Evolutionary conservation across 768 basidiomycete genomes (phyloP).

Genomic region (Paxillus involutus): DNA sequence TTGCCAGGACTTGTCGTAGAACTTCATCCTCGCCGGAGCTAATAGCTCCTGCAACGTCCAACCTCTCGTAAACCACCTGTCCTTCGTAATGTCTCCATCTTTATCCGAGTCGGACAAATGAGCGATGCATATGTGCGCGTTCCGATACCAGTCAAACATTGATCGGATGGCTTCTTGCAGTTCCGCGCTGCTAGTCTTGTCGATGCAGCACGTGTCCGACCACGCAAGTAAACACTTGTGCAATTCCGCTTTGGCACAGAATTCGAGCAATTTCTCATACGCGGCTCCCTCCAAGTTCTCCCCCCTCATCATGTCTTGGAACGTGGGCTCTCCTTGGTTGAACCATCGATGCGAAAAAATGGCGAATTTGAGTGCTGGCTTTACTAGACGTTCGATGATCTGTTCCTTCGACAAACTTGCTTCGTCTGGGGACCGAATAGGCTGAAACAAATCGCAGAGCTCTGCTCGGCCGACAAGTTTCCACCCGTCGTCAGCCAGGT

Average conservation of each 20-base stretch:
- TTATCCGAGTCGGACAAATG: too few relatives aligned
- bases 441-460: too few relatives aligned
- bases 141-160: constrained; percentile 23
- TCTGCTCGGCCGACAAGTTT: too few relatives aligned
- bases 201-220: constrained; percentile 25
- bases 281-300: too few relatives aligned
- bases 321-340: background rate
- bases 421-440: too few relatives aligned
- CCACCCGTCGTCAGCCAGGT: background rate
- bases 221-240: constrained; percentile 1
- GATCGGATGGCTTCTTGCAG: constrained; percentile 17
- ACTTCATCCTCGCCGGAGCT: constrained; percentile 18
- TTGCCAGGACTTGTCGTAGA: background rate
- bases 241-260: too few relatives aligned
- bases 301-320: background rate
- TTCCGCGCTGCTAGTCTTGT: constrained; percentile 17
- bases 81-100: too few relatives aligned
- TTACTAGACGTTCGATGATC: background rate
- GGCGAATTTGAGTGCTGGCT: background rate
- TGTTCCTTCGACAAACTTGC: background rate
- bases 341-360: background rate
- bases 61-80: constrained; percentile 19
- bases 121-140: too few relatives aligned
- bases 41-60: constrained; percentile 26
- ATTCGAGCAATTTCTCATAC: too few relatives aligned